Evolutionary conservation across 306 rosid species (phyloP), one percentile per base, ranked within the genome.

Genomic region (Sophora flavescens): DNA sequence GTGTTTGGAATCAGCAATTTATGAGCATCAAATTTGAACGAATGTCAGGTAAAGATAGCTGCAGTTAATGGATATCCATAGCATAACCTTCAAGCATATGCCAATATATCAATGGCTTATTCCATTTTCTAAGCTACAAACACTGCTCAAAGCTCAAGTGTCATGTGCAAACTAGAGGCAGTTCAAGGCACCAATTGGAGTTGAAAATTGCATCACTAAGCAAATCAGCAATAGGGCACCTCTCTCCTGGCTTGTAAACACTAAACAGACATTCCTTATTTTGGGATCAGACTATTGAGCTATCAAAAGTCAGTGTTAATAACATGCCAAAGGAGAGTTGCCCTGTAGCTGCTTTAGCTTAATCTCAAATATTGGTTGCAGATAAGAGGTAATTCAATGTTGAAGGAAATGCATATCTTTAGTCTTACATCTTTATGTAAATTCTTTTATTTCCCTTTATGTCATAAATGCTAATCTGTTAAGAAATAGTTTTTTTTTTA

Each of bases 311-410:
- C 33, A 35, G n/a, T 63, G 63, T 39, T 32, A 51, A 44, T 47
- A 18, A 76, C 86, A 68, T 84, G 90, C 87, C 83, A 88, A 86
- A 69, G 90, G 86, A 87, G 88, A 82, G 91, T 77, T 82, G 87
- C 91, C 84, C 91, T 76, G 13, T 68, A 53, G 78, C 82, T 79
- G 83, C 61, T 84, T 76, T 77, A 64, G 86, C 88, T 82, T 87
- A 72, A 54, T 48, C 22, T 68, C 57, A 22, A 14, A 36, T 8
- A 56, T 14, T 45, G 48, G 69, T 22, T 42, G 57, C 56, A 5
- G 33, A 22, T 57, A 28, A 44, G 53, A 72, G 68, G 69, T 75
- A 63, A 75, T 36, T n/a, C 26, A 61, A 59, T 22, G 41, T 18
- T 58, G 45, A 5, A 52, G 61, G 61, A 17, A 38, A 54, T 72